Base-by-base conservation (phyloP, 2,329 filamentous ascomycete species). In the Trichoderma semiorbis region DNA sequence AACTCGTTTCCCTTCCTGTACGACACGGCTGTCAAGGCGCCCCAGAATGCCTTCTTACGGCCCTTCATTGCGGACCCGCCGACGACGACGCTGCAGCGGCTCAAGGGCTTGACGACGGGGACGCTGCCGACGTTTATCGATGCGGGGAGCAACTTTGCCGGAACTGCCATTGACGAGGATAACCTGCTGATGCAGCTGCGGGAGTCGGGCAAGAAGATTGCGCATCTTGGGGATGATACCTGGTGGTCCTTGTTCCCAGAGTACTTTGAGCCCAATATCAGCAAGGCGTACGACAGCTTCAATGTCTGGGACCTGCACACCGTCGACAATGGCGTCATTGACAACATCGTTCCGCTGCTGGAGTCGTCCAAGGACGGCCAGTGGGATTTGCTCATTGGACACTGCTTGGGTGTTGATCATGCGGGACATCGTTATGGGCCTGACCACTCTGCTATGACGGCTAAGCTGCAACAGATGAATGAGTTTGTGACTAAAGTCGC, bases 281-380 rank as follows among this genome's bases (percentile, higher is more conserved):
- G 95, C 76, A 89, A 87, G 76, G 90, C 96, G 0, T 99, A 97
- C 80, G 95, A 98, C 80, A 98, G 95, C 73, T 97, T 99, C 84
- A 98, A 98, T 78, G 96, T 98, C 7, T 98, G 94, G 94, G 96
- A 99, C 80, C 82, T 99, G 77, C 94, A 98, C 80, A 98, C 96
- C 0, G 93, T 99, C 3, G 96, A 99, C 79, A 95, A 98, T 78
- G 96, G 96, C 1, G 96, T 99, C 28, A 92, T 91, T 14, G 92
- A 97, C 76, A 93, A 98, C 81, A 90, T 99, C 7, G 92, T 96
- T 73, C 96, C 96, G 2, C 86, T 98, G 3, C 82, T 99, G 74
- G 85, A 91, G 63, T 81, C 88, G 1, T 85, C 87, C 63, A 90
- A 90, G 78, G 85, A 87, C 66, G 87, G 83, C 6, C 88, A 92